A percentile compares a stretch with the other conserved stretches of the same genome.
These are phyloP conservation scores for Trametes coccinea DNA, from an alignment of 768 basidiomycete species.

Conservation along the genomic window DNA sequence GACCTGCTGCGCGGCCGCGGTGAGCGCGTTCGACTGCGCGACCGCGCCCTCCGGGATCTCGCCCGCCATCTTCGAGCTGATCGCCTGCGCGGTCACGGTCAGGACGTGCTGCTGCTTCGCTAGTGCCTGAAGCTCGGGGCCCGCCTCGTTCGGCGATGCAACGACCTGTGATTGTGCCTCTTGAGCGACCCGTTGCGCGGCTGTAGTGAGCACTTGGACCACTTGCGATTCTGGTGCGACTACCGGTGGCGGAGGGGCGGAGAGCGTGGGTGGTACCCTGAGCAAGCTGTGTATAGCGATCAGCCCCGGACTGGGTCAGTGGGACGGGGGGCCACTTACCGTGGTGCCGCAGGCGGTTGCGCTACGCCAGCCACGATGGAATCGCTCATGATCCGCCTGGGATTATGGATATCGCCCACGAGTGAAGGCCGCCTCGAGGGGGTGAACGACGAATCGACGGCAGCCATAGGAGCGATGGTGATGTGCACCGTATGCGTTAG, in stretches of 20 bases:
- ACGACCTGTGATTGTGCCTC: constrained; percentile 70
- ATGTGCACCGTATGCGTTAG: constrained; percentile 69
- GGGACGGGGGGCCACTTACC: constrained; percentile 27
- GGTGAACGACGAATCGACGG: constrained; percentile 46
- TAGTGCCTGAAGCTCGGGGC: constrained; percentile 60
- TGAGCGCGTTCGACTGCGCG: constrained; percentile 54
- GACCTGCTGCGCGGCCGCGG: constrained; percentile 77
- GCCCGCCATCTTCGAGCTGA: constrained; percentile 67
- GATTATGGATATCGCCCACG: constrained; percentile 42
- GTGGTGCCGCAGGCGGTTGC: constrained; percentile 31
- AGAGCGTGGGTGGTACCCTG: constrained; percentile 34
- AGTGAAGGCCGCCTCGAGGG: constrained; percentile 50
- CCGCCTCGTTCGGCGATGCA: constrained; percentile 47
- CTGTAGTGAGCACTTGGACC: constrained; percentile 73
- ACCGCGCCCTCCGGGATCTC: constrained; percentile 45
- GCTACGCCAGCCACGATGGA: constrained; percentile 30
- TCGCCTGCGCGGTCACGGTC: constrained; percentile 68
- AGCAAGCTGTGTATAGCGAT: constrained; percentile 26
- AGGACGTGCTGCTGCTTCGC: constrained; percentile 83
- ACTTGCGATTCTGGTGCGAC: constrained; percentile 65
- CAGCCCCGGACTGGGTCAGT: background rate
- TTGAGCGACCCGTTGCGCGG: constrained; percentile 76
- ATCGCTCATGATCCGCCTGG: constrained; percentile 45
- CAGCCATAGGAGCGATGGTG: constrained; percentile 67
- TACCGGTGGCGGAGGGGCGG: constrained; percentile 35